These are phyloP conservation scores for Allium cepa DNA, from an alignment of 106 monocot species.

Conservation along the genomic window DNA sequence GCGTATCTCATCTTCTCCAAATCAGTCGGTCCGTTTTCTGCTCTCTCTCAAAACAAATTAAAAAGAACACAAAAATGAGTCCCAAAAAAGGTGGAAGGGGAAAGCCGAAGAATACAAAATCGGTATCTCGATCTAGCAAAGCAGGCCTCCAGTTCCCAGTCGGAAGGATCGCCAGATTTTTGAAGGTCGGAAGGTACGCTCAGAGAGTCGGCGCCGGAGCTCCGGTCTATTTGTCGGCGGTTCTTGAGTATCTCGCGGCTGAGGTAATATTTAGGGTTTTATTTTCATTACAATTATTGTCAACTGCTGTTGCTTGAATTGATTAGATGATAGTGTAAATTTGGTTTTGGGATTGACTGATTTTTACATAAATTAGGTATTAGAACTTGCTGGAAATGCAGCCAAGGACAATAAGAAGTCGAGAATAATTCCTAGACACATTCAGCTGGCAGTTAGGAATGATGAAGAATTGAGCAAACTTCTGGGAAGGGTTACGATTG, in stretches of 20 bases:
- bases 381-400: conserved; percentile 6
- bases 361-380: neutral
- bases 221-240: conserved; percentile 32
- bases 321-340: too few species aligned
- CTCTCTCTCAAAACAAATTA: too few species aligned
- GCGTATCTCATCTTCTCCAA: too few species aligned
- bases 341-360: too few species aligned
- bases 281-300: too few species aligned
- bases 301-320: too few species aligned
- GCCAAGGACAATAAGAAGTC: too few species aligned
- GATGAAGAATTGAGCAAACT: too few species aligned
- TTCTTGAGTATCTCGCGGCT: conserved; percentile 37
- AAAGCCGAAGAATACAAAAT: conserved; percentile 25
- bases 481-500: too few species aligned
- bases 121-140: conserved; percentile 44
- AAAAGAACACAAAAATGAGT: neutral
- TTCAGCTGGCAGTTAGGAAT: too few species aligned
- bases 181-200: conserved; percentile 60
- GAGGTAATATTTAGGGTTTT: conserved; percentile 10
- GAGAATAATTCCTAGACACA: too few species aligned
- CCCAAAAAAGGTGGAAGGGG: conserved; percentile 34
- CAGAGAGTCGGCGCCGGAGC: conserved; percentile 46
- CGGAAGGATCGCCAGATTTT: conserved; percentile 49
- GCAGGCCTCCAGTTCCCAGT: conserved; percentile 66
- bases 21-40: too few species aligned